Evolutionary conservation across 768 basidiomycete species (phyloP), one percentile per base, ranked within the genome.

Genomic region (Macrolepiota fuliginosa): DNA sequence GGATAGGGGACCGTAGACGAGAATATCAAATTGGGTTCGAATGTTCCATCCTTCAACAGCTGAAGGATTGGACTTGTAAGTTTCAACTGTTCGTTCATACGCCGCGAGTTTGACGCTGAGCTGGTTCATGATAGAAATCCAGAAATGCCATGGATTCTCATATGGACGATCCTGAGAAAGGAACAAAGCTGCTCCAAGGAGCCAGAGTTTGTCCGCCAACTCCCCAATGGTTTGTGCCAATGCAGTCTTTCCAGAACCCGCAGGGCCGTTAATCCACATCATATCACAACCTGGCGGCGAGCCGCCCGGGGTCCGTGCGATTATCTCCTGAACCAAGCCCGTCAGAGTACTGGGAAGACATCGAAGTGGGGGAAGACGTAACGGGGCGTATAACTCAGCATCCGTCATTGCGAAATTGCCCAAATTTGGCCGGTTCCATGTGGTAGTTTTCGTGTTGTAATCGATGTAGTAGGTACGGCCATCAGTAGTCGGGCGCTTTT

Each of bases 111-210:
- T 24, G 10, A 4, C n/a, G 9, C 17, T 40, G 0, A 62, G 53
- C n/a, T 62, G 54, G 25, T 47, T 25, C 1, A 45, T 27, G 24
- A 62, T 11, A 4, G 35, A 36, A 25, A 17, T 11, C 4, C 55
- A 11, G 42, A 62, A 6, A 2, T 2, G 22, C n/a, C 19, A 9
- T 9, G 52, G 35, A 27, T 61, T 17, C 3, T 46, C 19, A 9
- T 12, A 24, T 2, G 17, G 1, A 15, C 29, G 27, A 10, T 3
- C 13, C 13, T 24, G 22, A 0, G 40, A 54, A 11, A 57, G 40
- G 32, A 63, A 63, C 17, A 63, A 24, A 6, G 56, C 54, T 1
- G 42, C 62, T 11, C 62, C 62, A 4, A 63, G 52, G 0, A 59
- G 6, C 1, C 42, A 12, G 15, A 22, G 29, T 0, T 53, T 19